Conservation (phyloP, 164 flowering plant genomes). For the Litsea cubeba region DNA sequence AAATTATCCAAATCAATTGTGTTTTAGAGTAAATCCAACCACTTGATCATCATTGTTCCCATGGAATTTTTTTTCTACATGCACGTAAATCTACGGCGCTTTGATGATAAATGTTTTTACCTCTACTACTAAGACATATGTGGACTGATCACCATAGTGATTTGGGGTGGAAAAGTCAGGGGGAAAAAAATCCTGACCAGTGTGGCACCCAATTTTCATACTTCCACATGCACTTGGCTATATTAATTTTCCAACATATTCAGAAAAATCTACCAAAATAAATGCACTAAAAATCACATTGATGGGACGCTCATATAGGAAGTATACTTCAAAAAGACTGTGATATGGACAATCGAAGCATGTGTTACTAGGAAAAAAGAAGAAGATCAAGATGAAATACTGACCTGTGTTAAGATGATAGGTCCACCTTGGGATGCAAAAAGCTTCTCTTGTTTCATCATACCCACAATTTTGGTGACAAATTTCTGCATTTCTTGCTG, state of each 20-base stretch:
- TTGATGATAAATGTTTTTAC: background rate
- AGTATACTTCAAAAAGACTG: background rate
- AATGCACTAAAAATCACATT: background rate
- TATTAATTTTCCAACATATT: background rate
- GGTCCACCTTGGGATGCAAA: slow-evolving; percentile 99
- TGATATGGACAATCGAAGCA: background rate
- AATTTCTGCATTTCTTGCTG: slow-evolving; percentile 89
- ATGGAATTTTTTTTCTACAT: background rate
- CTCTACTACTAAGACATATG: background rate
- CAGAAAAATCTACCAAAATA: background rate
- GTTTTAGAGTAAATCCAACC: background rate
- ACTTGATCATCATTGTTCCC: too few relatives aligned
- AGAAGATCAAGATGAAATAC: background rate
- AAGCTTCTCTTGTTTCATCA: slow-evolving; percentile 88
- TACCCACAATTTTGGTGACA: slow-evolving; percentile 72
- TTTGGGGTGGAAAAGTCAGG: background rate
- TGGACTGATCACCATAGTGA: background rate
- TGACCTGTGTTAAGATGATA: slow-evolving; percentile 87
- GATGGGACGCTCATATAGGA: background rate
- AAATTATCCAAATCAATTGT: background rate
- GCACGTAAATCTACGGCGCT: too few relatives aligned
- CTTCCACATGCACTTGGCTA: background rate
- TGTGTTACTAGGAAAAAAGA: too few relatives aligned
- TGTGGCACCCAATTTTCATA: background rate
- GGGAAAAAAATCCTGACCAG: too few relatives aligned